Conservation (phyloP, 139 green algal genomes). For the Chlorella vulgaris region DNA sequence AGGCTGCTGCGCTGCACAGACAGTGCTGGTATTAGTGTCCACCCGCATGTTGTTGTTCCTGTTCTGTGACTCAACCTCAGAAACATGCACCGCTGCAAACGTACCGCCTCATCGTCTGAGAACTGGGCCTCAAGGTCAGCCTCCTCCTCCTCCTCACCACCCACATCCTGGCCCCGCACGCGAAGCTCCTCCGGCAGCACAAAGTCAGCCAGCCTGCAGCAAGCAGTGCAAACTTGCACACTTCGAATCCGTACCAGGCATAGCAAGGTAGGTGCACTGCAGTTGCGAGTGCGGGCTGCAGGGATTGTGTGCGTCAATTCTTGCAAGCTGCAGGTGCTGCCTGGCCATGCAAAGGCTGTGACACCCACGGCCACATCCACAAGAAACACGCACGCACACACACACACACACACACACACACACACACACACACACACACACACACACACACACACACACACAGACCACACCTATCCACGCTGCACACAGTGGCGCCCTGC, state of each 20-base stretch:
- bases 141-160: conserved; percentile 37
- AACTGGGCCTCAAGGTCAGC: conserved; percentile 34
- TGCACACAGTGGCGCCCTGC: conserved; percentile 20
- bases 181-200: conserved; percentile 37
- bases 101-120: conserved; percentile 46
- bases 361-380: too few species aligned
- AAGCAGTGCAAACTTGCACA: background rate
- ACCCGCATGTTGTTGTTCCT: too few species aligned
- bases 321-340: too few species aligned
- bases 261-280: too few species aligned
- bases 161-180: conserved; percentile 15
- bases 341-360: too few species aligned
- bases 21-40: too few species aligned
- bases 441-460: background rate
- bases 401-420: background rate
- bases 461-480: conserved; percentile 27
- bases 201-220: conserved; percentile 40
- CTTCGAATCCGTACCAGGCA: background rate
- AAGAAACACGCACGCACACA: too few species aligned
- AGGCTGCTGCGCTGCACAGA: background rate
- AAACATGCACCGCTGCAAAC: too few species aligned
- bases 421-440: background rate
- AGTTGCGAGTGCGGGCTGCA: background rate
- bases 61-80: too few species aligned
- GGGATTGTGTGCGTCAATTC: too few species aligned